phyloP scores from a whole-genome alignment of 169 alveolate genomes.

The Cryptosporidium canis region DNA sequence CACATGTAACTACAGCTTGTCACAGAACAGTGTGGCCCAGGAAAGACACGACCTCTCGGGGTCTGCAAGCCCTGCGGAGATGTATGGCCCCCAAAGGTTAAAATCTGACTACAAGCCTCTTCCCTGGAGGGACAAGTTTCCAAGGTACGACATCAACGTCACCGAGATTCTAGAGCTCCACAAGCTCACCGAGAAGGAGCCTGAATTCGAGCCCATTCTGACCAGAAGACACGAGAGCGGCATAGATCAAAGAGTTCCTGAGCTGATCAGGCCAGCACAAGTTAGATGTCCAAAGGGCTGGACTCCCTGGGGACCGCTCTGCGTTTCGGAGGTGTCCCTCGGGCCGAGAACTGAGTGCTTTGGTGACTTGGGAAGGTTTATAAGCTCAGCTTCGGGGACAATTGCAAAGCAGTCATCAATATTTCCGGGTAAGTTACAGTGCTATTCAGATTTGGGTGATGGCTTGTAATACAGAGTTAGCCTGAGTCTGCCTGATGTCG shows the following conservation, averaged over 20 bases:
- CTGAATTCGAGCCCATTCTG: slow-evolving; percentile 40
- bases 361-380: slow-evolving; percentile 52
- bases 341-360: slow-evolving; percentile 70
- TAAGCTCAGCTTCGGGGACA: slow-evolving; percentile 41
- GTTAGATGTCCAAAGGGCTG: slow-evolving; percentile 72
- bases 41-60: slow-evolving; percentile 52
- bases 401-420: slow-evolving; percentile 28
- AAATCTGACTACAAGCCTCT: slow-evolving; percentile 53
- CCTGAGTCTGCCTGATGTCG: background rate
- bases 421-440: slow-evolving; percentile 49
- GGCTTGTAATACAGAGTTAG: background rate
- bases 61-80: slow-evolving; percentile 42
- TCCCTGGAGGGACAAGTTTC: slow-evolving; percentile 66
- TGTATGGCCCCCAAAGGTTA: slow-evolving; percentile 48
- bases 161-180: slow-evolving; percentile 64
- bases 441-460: background rate
- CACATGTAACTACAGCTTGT: background rate
- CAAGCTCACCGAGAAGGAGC: slow-evolving; percentile 31
- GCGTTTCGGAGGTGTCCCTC: slow-evolving; percentile 51
- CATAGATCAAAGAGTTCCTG: slow-evolving; percentile 16
- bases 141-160: slow-evolving; percentile 29
- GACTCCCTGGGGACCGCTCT: slow-evolving; percentile 71
- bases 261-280: slow-evolving; percentile 37
- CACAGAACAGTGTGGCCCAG: slow-evolving; percentile 16
- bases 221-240: slow-evolving; percentile 23